Conservation (phyloP, 2,329 filamentous ascomycete genomes). For the Pyrenophora graminea region DNA sequence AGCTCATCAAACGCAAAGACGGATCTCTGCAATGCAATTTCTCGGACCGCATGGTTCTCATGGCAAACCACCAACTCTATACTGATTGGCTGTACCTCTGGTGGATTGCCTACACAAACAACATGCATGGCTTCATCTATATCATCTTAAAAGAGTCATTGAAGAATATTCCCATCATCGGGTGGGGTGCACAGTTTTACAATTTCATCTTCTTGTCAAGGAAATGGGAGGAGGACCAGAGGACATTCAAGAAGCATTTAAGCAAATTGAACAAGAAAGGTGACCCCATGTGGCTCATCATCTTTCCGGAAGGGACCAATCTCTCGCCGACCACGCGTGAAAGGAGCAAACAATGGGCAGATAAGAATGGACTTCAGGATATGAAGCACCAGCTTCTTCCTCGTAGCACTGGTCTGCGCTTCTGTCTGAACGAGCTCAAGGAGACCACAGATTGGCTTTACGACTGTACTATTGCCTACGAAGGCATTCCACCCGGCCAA, state of each 20-base stretch:
- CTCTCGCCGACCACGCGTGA: slow-evolving; percentile 70
- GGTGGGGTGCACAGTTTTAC: slow-evolving; percentile 81
- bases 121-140: slow-evolving; percentile 83
- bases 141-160: slow-evolving; percentile 90
- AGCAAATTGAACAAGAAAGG: slow-evolving; percentile 69
- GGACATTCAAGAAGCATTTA: slow-evolving; percentile 74
- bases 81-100: slow-evolving; percentile 92
- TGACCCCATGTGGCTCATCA: slow-evolving; percentile 86
- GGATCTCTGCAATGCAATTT: slow-evolving; percentile 79
- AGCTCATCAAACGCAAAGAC: slow-evolving; percentile 71
- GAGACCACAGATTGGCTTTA: slow-evolving; percentile 81
- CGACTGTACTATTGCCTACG: slow-evolving; percentile 94
- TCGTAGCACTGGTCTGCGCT: slow-evolving; percentile 78
- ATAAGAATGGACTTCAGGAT: slow-evolving; percentile 74
- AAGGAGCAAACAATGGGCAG: slow-evolving; percentile 75
- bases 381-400: slow-evolving; percentile 76
- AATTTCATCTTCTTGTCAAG: slow-evolving; percentile 91
- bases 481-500: slow-evolving; percentile 73
- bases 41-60: slow-evolving; percentile 78
- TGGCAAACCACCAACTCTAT: slow-evolving; percentile 88
- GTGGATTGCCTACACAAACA: slow-evolving; percentile 88
- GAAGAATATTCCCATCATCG: slow-evolving; percentile 78
- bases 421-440: slow-evolving; percentile 76
- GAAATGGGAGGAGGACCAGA: slow-evolving; percentile 81
- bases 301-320: slow-evolving; percentile 89